Conservation (phyloP, 2,329 filamentous ascomycete genomes). For the Exophiala alcalophila region DNA sequence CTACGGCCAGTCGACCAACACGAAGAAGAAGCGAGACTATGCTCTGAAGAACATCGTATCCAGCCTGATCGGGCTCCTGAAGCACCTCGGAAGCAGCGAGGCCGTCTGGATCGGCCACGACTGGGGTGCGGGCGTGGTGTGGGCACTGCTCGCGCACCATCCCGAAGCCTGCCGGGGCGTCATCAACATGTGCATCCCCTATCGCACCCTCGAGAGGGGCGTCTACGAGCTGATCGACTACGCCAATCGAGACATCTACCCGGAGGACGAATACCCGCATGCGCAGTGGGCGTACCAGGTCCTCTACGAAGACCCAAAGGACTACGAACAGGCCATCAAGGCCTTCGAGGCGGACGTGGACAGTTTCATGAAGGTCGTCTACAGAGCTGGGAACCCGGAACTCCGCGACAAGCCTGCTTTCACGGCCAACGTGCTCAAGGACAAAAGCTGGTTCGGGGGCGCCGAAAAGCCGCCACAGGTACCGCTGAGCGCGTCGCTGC, state of each 20-base stretch:
- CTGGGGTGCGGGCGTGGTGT: constrained; percentile 26
- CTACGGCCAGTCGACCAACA: constrained; percentile 31
- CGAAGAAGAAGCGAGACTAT: constrained; percentile 12
- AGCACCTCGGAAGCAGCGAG: constrained; percentile 19
- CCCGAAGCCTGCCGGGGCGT: constrained; percentile 20
- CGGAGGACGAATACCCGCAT: constrained; percentile 39
- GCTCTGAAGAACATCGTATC: constrained; percentile 13
- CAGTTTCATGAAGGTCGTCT: constrained; percentile 9
- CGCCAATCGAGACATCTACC: constrained; percentile 47
- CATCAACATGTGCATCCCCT: constrained; percentile 40
- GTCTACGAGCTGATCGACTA: constrained; percentile 37
- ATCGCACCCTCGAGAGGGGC: constrained; percentile 43
- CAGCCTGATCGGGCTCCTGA: constrained; percentile 12
- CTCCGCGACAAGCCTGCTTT: constrained; percentile 7
- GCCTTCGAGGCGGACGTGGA: constrained; percentile 14
- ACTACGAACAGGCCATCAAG: constrained; percentile 9
- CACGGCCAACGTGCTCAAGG: constrained; percentile 29
- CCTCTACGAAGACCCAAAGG: constrained; percentile 13
- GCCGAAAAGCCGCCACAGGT: constrained; percentile 9
- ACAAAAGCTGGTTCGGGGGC: constrained; percentile 24
- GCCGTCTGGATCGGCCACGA: constrained; percentile 31
- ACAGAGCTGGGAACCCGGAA: background rate
- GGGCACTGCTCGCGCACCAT: constrained; percentile 19
- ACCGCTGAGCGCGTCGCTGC: constrained; percentile 4
- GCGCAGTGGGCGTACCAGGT: constrained; percentile 22